Conservation (phyloP, 225 moss, liverwort and hornwort genomes). For the Polytrichum formosum region DNA sequence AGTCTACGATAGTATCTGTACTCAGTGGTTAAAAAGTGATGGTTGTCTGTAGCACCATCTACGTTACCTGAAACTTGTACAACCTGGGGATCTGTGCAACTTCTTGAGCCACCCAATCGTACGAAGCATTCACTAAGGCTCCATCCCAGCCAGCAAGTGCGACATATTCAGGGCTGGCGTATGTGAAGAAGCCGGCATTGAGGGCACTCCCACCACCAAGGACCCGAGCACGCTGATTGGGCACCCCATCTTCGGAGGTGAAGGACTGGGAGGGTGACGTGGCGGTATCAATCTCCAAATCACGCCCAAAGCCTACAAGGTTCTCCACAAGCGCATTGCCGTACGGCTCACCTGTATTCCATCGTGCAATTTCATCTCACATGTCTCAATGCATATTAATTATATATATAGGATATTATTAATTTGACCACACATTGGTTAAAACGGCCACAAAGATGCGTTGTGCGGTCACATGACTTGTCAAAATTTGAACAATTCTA, state of each 20-base stretch:
- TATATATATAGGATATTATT: too few species aligned
- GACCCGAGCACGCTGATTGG: slow-evolving; percentile 51
- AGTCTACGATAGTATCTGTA: too few species aligned
- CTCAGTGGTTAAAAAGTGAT: too few species aligned
- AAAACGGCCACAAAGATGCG: too few species aligned
- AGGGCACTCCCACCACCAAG: slow-evolving; percentile 68
- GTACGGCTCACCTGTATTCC: slow-evolving; percentile 40
- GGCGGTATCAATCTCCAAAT: slow-evolving; percentile 27
- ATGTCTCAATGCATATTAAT: too few species aligned
- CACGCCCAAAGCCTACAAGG: slow-evolving; percentile 21
- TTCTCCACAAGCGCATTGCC: slow-evolving; percentile 23
- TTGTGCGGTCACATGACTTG: too few species aligned
- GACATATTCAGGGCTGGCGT: slow-evolving; percentile 56
- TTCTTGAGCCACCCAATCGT: slow-evolving; percentile 61
- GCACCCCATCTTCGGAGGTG: slow-evolving; percentile 57
- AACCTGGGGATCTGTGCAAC: slow-evolving; percentile 57
- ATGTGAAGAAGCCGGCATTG: slow-evolving; percentile 83
- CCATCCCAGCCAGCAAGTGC: slow-evolving; percentile 36
- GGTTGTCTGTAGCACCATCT: too few species aligned
- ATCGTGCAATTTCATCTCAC: too few species aligned
- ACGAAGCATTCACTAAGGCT: slow-evolving; percentile 54
- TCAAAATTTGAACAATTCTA: too few species aligned
- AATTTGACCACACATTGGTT: too few species aligned
- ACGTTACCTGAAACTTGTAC: slow-evolving; percentile 52
- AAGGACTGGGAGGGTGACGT: slow-evolving; percentile 50